phyloP scores from a whole-genome alignment of 2,329 filamentous ascomycete species.

The Aspergillus eucalypticola region DNA sequence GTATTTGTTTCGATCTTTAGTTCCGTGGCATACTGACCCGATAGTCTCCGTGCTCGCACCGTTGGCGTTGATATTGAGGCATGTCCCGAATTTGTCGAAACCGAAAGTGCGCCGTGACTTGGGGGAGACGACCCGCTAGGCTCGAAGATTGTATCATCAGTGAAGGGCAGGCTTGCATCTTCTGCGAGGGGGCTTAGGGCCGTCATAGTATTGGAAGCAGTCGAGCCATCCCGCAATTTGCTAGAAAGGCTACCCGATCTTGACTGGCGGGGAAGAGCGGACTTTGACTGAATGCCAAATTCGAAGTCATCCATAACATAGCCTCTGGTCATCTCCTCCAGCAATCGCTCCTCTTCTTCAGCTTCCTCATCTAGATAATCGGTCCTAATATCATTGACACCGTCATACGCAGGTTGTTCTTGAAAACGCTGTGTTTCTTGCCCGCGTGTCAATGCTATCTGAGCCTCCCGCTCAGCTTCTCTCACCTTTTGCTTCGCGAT shows the following conservation, averaged over 20 bases:
- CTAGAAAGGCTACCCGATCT: constrained; percentile 78
- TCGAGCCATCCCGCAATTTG: constrained; percentile 78
- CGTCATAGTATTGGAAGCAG: constrained; percentile 70
- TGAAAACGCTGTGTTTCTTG: constrained; percentile 55
- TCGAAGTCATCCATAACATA: constrained; percentile 82
- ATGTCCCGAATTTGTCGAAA: constrained; percentile 7
- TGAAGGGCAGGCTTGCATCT: constrained; percentile 43
- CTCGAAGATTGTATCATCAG: constrained; percentile 36
- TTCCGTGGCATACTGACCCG: constrained; percentile 76
- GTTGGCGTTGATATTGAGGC: constrained; percentile 37
- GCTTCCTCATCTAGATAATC: constrained; percentile 63
- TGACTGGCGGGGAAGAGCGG: constrained; percentile 72
- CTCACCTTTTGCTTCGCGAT: constrained; percentile 73
- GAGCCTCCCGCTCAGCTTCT: constrained; percentile 70
- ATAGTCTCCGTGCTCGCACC: constrained; percentile 75
- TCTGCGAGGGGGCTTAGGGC: constrained; percentile 74
- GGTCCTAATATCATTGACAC: constrained; percentile 30
- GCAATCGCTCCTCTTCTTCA: constrained; percentile 71
- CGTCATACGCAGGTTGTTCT: constrained; percentile 27
- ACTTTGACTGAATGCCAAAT: constrained; percentile 68
- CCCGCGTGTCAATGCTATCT: constrained; percentile 61
- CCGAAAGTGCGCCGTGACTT: constrained; percentile 36
- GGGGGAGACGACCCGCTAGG: constrained; percentile 35
- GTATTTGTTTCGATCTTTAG: constrained; percentile 81
- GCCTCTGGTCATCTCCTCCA: constrained; percentile 86